A percentile compares a stretch with the other conserved stretches of the same genome.
Conservation (phyloP, 2,329 filamentous ascomycete species). For the Ilyonectria sp. region DNA sequence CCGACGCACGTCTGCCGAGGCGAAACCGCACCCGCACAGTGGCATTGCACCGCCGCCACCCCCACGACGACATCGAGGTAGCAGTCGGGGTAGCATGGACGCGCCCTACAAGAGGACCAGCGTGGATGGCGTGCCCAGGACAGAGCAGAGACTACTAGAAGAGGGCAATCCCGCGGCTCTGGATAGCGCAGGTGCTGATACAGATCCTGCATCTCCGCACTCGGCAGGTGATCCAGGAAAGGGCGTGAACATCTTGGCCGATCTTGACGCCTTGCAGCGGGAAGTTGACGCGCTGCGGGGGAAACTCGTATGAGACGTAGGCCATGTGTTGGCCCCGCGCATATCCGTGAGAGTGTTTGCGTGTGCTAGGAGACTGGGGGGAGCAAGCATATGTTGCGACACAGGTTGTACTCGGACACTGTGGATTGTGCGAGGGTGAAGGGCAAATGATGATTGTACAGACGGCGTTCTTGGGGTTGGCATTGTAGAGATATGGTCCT, state of each 20-base stretch:
- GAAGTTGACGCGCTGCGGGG: slow-evolving; percentile 79
- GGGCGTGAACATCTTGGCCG: slow-evolving; percentile 76
- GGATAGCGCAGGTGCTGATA: slow-evolving; percentile 17
- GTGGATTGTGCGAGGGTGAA: background rate
- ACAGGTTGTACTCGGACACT: background rate
- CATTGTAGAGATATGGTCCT: slow-evolving; percentile 40
- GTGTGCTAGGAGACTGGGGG: background rate
- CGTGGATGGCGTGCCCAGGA: slow-evolving; percentile 48
- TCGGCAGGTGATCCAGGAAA: slow-evolving; percentile 49
- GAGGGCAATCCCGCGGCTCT: slow-evolving; percentile 24
- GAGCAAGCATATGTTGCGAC: background rate
- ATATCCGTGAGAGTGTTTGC: slow-evolving; percentile 2
- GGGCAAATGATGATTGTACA: slow-evolving; percentile 9
- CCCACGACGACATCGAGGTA: slow-evolving; percentile 65
- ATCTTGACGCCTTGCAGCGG: slow-evolving; percentile 79
- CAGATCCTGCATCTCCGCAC: slow-evolving; percentile 37
- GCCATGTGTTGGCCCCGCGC: slow-evolving; percentile 13
- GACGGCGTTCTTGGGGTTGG: slow-evolving; percentile 25
- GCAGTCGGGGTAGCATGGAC: slow-evolving; percentile 62
- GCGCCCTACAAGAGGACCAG: slow-evolving; percentile 52
- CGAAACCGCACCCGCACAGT: slow-evolving; percentile 45
- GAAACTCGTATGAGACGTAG: slow-evolving; percentile 46
- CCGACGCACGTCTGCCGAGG: slow-evolving; percentile 48
- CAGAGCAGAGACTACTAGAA: slow-evolving; percentile 36
- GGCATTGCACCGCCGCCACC: slow-evolving; percentile 60